Evolutionary conservation across 1,284 basidiomycete species (phyloP), one percentile per base, ranked within the genome.

Genomic region (Ceratobasidium sp.): DNA sequence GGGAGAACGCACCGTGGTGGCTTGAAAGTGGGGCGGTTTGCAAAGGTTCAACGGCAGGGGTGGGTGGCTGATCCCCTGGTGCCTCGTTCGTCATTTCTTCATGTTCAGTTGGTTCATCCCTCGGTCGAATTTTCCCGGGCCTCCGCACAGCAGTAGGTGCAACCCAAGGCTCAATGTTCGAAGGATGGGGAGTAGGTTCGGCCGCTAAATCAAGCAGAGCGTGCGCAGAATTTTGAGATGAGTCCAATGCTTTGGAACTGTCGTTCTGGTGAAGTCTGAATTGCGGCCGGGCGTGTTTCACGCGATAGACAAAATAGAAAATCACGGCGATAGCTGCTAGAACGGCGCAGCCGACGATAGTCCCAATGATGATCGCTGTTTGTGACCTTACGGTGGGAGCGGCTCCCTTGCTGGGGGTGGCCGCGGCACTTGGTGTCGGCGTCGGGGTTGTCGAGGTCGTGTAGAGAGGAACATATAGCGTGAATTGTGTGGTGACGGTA

Each of bases 131-230:
- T 38, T 74, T 74, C 13, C 44, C 59, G 2, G 71, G 12, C 4
- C 61, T 26, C 23, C 33, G 56, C 7, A 54, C 48, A 9, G 48
- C 59, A 13, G 33, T 40, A 17, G 57, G 71, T 17, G 28, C 57
- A 15, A 74, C 50, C 71, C 71, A 74, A 10, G 71, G 71, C 61
- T 74, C 71, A 44, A 74, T 65, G 23, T 62, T 74, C 33, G 40
- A 26, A 20, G 71, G 71, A 44, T 74, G 71, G 17, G 71, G 59
- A 5, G n/a, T 48, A 4, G 71, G 71, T n/a, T 65, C 71, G 5
- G 71, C 71, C 1, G 71, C 33, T 10, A 74, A 61, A 33, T 74
- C 71, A 33, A 74, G 28, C 1, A 74, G 71, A 13, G 59, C 71
- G 33, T 74, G 59, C 17, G 42, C n/a, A 20, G 71, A 74, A 23